Base-by-base conservation (phyloP, 108 stramenopile species). In the Bacterosira constricta region DNA sequence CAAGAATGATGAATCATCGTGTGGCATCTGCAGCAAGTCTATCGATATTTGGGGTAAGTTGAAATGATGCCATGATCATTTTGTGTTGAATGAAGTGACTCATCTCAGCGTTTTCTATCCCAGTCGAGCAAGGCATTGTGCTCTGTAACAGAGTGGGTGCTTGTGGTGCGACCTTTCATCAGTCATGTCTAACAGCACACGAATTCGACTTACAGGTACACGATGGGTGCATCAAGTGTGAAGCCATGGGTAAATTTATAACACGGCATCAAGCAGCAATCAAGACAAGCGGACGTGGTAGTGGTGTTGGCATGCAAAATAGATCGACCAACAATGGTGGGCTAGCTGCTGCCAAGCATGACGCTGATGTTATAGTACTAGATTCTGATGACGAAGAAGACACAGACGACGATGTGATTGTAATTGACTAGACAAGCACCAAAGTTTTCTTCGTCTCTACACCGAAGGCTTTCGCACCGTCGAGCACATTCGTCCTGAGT, bases 341-440 rank as follows among this genome's bases (percentile, higher is more conserved):
- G 7, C 29, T 29, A 18, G 26, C 26, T 4, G 26, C 26, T 26
- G 26, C 21, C 26, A 53, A 53, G 17, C 41, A 42, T 8, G 18
- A 31, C 30, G 38, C 21, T 6, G 37, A 50, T n/a, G 52, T 68
- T 15, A 39, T 68, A 42, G 66, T 35, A 5, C 23, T 68, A 25
- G 51, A 53, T 39, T 34, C 49, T 10, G 66, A 56, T n/a, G 66
- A 68, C 15, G 66, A 68, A 23, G 29, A 31, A 3, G 37, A 51
- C 37, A n/a, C 7, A 53, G 29, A 53, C 25, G 23, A 23, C 3
- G 17, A n/a, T n/a, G n/a, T 29, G 4, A 32, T 13, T 30, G 29
- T 29, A 1, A 1, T 53, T 53, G 26, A 4, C 51, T 30, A n/a
- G n/a, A n/a, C n/a, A n/a, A n/a, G n/a, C n/a, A n/a, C n/a, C n/a